phyloP scores from a whole-genome alignment of 2,329 filamentous ascomycete species.

The Dothistroma septosporum region DNA sequence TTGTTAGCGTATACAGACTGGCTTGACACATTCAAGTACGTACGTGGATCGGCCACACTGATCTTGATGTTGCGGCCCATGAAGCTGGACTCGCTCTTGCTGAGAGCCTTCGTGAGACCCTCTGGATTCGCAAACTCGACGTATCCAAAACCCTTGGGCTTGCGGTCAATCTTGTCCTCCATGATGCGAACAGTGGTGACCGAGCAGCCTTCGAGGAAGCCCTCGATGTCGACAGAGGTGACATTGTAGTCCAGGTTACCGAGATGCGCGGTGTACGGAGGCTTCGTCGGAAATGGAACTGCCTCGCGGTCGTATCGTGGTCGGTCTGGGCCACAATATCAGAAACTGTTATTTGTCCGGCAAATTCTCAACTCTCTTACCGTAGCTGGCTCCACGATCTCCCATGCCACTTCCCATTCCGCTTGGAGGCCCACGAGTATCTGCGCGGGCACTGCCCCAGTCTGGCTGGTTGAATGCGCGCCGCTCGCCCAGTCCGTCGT shows the following conservation, averaged over 20 bases:
- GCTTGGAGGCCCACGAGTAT: slow-evolving; percentile 5
- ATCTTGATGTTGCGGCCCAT: slow-evolving; percentile 87
- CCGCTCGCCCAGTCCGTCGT: slow-evolving; percentile 37
- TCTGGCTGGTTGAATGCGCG: slow-evolving; percentile 43
- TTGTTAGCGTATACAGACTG: slow-evolving; percentile 10
- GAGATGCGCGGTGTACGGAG: slow-evolving; percentile 91
- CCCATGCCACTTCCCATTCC: slow-evolving; percentile 25
- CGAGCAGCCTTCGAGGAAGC: slow-evolving; percentile 80
- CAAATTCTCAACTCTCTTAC: slow-evolving; percentile 14
- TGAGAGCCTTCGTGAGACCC: slow-evolving; percentile 84
- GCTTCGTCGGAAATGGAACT: slow-evolving; percentile 82
- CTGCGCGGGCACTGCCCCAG: slow-evolving; percentile 26
- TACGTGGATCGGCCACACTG: slow-evolving; percentile 97
- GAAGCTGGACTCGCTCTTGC: slow-evolving; percentile 75
- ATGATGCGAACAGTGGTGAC: slow-evolving; percentile 92
- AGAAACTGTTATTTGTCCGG: slow-evolving; percentile 13
- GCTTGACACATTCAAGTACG: slow-evolving; percentile 39
- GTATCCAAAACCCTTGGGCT: slow-evolving; percentile 97
- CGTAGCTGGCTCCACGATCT: slow-evolving; percentile 31
- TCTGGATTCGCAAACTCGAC: slow-evolving; percentile 88
- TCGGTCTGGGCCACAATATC: slow-evolving; percentile 29
- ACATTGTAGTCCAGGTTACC: slow-evolving; percentile 97
- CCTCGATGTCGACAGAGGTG: slow-evolving; percentile 73
- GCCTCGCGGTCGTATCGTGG: slow-evolving; percentile 59
- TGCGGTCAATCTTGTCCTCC: slow-evolving; percentile 88